Conservation (phyloP, 2,329 filamentous ascomycete species). For the Cordyceps fumosorosea region DNA sequence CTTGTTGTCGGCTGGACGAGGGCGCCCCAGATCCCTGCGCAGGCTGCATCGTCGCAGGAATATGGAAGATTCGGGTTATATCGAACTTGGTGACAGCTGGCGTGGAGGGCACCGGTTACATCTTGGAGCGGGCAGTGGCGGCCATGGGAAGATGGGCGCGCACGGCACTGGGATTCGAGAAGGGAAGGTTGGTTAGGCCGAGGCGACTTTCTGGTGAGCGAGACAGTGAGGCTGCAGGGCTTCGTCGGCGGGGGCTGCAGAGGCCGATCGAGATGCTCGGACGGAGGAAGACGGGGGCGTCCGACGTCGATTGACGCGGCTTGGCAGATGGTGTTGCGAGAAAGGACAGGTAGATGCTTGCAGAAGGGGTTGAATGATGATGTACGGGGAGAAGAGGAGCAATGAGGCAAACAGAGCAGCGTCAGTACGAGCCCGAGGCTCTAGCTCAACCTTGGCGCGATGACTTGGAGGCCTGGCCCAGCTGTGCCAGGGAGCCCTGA, state of each 20-base stretch:
- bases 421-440: conserved; percentile 2
- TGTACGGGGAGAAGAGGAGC: not conserved
- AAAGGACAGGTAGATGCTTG: not conserved
- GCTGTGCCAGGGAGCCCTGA: not conserved
- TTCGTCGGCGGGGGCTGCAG: not conserved
- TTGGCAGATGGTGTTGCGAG: not conserved
- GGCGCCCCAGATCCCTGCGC: conserved; percentile 24
- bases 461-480: not conserved
- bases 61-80: conserved; percentile 18
- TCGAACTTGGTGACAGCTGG: not conserved
- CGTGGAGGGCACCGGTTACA: not conserved
- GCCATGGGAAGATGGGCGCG: not conserved
- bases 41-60: conserved; percentile 40
- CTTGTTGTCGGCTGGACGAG: conserved; percentile 28
- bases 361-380: not conserved
- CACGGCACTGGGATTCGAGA: not conserved
- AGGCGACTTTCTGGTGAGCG: not conserved
- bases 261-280: not conserved
- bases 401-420: conserved; percentile 3
- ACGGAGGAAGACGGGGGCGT: not conserved
- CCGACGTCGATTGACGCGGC: not conserved
- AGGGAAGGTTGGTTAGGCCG: not conserved
- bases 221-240: not conserved
- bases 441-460: not conserved
- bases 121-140: not conserved